These are phyloP conservation scores for Diaporthe sp. DNA, from an alignment of 2,329 filamentous ascomycete species.

Conservation along the genomic window DNA sequence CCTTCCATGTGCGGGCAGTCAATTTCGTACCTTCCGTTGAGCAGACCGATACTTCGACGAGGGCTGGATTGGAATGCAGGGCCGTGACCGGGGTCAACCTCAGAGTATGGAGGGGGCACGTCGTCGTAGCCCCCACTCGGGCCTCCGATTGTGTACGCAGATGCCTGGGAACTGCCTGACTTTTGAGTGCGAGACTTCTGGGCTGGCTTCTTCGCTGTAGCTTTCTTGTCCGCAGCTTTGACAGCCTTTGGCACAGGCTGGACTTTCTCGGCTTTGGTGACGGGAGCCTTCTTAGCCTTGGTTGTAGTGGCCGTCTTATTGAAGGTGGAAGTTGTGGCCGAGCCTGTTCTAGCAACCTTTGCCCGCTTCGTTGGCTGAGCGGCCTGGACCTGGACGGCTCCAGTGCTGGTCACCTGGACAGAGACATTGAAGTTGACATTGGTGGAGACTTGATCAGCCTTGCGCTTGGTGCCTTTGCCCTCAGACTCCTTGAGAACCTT, in stretches of 20 bases:
- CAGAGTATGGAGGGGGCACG: constrained; percentile 37
- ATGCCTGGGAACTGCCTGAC: neutral
- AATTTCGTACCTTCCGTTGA: constrained; percentile 61
- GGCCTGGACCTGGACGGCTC: constrained; percentile 34
- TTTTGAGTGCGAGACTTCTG: neutral
- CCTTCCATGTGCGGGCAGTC: constrained; percentile 43
- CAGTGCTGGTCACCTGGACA: constrained; percentile 42
- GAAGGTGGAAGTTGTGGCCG: constrained; percentile 8
- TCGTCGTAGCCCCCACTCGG: constrained; percentile 1
- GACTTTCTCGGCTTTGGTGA: constrained; percentile 13
- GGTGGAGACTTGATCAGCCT: constrained; percentile 42
- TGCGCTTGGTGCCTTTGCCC: constrained; percentile 47
- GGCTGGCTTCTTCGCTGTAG: constrained; percentile 20
- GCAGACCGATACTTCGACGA: constrained; percentile 46
- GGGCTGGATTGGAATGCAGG: constrained; percentile 35
- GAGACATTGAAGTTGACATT: constrained; percentile 47
- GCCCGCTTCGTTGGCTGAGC: constrained; percentile 44
- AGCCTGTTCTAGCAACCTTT: constrained; percentile 40
- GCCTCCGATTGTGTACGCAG: neutral
- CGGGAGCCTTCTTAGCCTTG: constrained; percentile 12
- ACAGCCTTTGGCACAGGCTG: neutral
- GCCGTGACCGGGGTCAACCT: constrained; percentile 39
- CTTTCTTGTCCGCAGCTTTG: constrained; percentile 38
- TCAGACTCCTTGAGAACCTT: constrained; percentile 46
- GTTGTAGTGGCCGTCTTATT: constrained; percentile 11